Evolutionary conservation across 1,139 yeast genomes (phyloP).

Genomic region (Taphrina sp.): DNA sequence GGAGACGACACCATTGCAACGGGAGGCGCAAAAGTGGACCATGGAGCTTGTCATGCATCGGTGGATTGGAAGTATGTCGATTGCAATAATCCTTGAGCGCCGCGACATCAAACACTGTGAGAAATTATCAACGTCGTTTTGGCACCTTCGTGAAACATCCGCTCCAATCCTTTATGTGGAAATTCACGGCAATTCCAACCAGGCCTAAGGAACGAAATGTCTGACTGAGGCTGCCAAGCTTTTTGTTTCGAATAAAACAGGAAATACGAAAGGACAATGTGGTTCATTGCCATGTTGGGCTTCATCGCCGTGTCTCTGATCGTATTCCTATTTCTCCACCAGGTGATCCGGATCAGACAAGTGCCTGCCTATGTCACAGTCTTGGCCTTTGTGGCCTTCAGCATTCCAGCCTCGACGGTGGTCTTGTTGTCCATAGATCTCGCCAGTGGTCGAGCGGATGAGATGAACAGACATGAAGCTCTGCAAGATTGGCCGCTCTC

Average conservation of each 20-base stretch:
- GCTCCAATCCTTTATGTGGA: neutral
- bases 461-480: neutral
- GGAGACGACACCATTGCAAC: too few species aligned
- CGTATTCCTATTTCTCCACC: constrained; percentile 13
- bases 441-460: constrained; percentile 40
- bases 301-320: neutral
- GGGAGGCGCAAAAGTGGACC: too few species aligned
- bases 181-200: neutral
- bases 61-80: too few species aligned
- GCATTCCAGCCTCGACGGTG: constrained; percentile 57
- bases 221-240: too few species aligned
- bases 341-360: constrained; percentile 1
- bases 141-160: too few species aligned
- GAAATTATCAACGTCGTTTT: too few species aligned
- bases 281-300: constrained; percentile 5
- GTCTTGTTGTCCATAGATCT: constrained; percentile 59
- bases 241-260: neutral
- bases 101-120: too few species aligned
- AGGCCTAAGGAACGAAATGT: too few species aligned
- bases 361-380: constrained; percentile 47
- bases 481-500: constrained; percentile 40
- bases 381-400: constrained; percentile 51
- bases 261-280: neutral
- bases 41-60: too few species aligned
- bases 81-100: too few species aligned